Percentiles rank a stretch among this genome's conserved stretches.
Evolutionary conservation across 257 asterid genomes (phyloP).

Genomic region (Paraleonurus japonicus): DNA sequence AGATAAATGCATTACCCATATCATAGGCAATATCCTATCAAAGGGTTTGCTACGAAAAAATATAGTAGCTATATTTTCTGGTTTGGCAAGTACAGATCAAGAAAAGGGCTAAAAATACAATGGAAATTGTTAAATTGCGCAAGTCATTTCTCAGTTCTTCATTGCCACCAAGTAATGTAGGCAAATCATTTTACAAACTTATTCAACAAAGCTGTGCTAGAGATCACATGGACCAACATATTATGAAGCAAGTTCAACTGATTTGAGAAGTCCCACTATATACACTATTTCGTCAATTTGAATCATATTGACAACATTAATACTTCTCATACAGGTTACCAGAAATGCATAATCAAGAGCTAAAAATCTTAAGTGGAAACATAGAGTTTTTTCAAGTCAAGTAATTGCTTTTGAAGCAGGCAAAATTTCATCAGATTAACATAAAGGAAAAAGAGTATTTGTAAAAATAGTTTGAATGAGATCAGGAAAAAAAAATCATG

Average conservation of each 20-base stretch:
- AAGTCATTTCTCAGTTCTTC: slow-evolving; percentile 11
- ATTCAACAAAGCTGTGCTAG: slow-evolving; percentile 9
- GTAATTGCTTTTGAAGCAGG: not conserved
- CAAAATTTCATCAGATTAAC: not conserved
- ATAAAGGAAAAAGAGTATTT: no score
- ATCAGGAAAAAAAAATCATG: no score
- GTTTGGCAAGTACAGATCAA: slow-evolving; percentile 22
- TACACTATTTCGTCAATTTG: not conserved
- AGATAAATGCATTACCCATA: not conserved
- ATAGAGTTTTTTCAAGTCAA: not conserved
- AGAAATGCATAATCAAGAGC: slow-evolving; percentile 16
- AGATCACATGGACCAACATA: not conserved
- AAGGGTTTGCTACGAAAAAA: not conserved
- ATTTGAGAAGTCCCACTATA: not conserved
- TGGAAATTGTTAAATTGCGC: not conserved
- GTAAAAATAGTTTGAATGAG: no score
- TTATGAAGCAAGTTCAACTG: slow-evolving; percentile 6
- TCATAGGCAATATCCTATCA: slow-evolving; percentile 1
- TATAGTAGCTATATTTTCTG: slow-evolving; percentile 1
- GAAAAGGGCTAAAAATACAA: slow-evolving; percentile 14
- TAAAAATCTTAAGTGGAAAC: not conserved
- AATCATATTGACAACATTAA: not conserved
- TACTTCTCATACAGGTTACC: not conserved
- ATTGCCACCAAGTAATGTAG: slow-evolving; percentile 1
- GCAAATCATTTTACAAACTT: slow-evolving; percentile 1